A percentile compares a stretch with the other conserved stretches of the same genome.
Evolutionary conservation across 2,329 filamentous ascomycete species (phyloP).

Genomic region (Stemphylium vesicarium): DNA sequence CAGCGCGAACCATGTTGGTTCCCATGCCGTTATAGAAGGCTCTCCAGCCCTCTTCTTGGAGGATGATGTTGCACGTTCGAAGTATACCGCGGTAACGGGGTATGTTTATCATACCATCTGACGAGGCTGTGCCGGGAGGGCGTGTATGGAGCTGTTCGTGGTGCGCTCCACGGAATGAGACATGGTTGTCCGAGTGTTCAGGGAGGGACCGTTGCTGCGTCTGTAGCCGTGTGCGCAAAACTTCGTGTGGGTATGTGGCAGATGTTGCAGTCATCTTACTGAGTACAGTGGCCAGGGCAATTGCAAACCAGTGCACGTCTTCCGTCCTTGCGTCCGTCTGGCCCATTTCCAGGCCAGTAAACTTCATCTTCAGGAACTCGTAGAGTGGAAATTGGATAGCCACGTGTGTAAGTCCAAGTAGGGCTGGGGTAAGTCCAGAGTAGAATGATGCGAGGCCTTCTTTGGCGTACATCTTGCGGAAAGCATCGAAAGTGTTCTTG

Average conservation of each 20-base stretch:
- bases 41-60: slow-evolving; percentile 90
- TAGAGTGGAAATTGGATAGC: slow-evolving; percentile 97
- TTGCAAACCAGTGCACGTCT: slow-evolving; percentile 78
- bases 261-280: slow-evolving; percentile 95
- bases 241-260: slow-evolving; percentile 96
- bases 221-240: slow-evolving; percentile 89
- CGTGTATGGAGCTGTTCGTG: slow-evolving; percentile 52
- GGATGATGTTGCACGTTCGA: slow-evolving; percentile 81
- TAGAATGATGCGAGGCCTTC: slow-evolving; percentile 94
- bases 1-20: slow-evolving; percentile 94
- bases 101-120: slow-evolving; percentile 63
- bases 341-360: slow-evolving; percentile 90
- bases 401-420: slow-evolving; percentile 91
- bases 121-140: slow-evolving; percentile 55
- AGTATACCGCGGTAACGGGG: slow-evolving; percentile 76
- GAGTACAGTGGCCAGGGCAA: slow-evolving; percentile 85
- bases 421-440: slow-evolving; percentile 88
- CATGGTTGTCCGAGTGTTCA: slow-evolving; percentile 55
- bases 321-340: slow-evolving; percentile 63
- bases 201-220: slow-evolving; percentile 80
- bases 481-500: slow-evolving; percentile 84
- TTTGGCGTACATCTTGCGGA: slow-evolving; percentile 90
- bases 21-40: slow-evolving; percentile 98
- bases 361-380: slow-evolving; percentile 87
- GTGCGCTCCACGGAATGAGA: slow-evolving; percentile 53